Percentiles rank a stretch among this genome's conserved stretches.
phyloP scores from a whole-genome alignment of 2,329 filamentous ascomycete species.

The Cordyceps militaris region DNA sequence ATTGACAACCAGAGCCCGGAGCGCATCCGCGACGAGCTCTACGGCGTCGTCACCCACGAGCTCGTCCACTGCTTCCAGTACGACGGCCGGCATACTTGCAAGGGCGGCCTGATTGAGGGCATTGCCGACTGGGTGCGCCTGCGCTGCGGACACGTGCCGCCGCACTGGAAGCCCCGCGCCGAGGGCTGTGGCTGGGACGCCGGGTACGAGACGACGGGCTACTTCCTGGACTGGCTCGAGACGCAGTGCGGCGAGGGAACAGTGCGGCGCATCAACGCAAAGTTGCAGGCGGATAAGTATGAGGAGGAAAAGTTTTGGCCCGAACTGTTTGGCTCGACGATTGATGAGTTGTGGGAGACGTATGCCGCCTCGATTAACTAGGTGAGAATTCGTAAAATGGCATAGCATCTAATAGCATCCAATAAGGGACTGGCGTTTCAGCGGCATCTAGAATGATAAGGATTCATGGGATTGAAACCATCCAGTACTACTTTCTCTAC shows the following conservation, averaged over 20 bases:
- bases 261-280: conserved; percentile 59
- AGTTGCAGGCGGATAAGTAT: conserved; percentile 56
- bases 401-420: not conserved
- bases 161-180: conserved; percentile 68
- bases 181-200: conserved; percentile 64
- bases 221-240: conserved; percentile 85
- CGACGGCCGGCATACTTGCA: conserved; percentile 54
- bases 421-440: not conserved
- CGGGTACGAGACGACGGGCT: conserved; percentile 86
- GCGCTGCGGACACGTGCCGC: conserved; percentile 62
- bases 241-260: conserved; percentile 51
- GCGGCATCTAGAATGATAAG: not conserved
- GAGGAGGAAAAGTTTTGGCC: conserved; percentile 61
- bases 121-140: conserved; percentile 90
- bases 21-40: conserved; percentile 55
- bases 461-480: too few species aligned
- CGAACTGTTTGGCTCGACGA: conserved; percentile 56
- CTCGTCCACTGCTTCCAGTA: conserved; percentile 94
- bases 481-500: too few species aligned
- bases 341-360: conserved; percentile 66
- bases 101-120: conserved; percentile 79
- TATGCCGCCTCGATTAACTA: conserved; percentile 43
- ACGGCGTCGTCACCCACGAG: conserved; percentile 83
- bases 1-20: conserved; percentile 43
- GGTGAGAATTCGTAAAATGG: not conserved